Evolutionary conservation across 2,329 filamentous ascomycete species (phyloP), one percentile per base, ranked within the genome.

Genomic region (Cladophialophora chaetospira): DNA sequence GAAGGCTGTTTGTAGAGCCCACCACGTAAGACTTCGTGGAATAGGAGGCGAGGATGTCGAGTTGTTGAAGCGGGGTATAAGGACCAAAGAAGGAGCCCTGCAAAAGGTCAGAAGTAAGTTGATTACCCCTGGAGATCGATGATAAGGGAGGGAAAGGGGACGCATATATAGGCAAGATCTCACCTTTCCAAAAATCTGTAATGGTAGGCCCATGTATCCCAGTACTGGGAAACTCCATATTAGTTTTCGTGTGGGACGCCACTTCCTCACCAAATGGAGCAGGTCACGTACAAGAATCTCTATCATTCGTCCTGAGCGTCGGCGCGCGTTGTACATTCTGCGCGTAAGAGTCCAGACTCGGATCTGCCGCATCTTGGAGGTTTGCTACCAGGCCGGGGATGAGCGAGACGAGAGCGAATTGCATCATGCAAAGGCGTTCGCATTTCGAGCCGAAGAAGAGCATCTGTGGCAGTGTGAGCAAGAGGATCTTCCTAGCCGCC

Each of bases 401-500:
- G 68, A 99, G 80, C 51, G 93, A 97, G 66, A 99, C 88, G 43
- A 99, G 82, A 40, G 93, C 94, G 76, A 97, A 99, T 73, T 99
- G 94, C 75, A 96, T 92, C 89, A 97, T 96, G 82, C 94, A 99
- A 65, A 99, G 78, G 63, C 89, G 84, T 73, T 99, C 94, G 73
- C 94, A 97, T 66, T 91, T 86, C n/a, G 93, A 91, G 61, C 94
- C 92, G 68, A 97, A 99, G 77, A 99, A 97, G 52, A 99, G 86
- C 88, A 97, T 97, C 92, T 96, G 65, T 0, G 25, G 6, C 29
- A 26, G 65, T 42, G 9, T 56, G 38, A 15, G 23, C 28, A 15
- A 57, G 43, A 13, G 21, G 42, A 4, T 15, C 2, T n/a, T 29
- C 10, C 15, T 29, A 9, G 35, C 25, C 23, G 44, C 19, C 4